phyloP scores from a whole-genome alignment of 257 asterid species.

The Solanum stenotomum region DNA sequence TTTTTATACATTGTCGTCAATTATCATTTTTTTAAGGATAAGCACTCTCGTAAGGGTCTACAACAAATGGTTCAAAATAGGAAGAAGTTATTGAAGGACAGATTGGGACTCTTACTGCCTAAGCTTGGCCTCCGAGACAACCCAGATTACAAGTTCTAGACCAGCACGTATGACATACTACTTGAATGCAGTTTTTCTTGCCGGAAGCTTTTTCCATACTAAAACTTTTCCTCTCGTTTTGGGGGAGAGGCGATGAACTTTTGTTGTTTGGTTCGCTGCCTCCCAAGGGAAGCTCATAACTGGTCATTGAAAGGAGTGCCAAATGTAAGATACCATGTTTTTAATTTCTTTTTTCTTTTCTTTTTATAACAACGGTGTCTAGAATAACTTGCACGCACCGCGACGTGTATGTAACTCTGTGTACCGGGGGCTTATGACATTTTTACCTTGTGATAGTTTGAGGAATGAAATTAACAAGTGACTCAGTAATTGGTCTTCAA shows the following conservation, averaged over 20 bases:
- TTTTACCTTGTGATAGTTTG: neutral
- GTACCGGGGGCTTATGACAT: neutral
- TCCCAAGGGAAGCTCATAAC: neutral
- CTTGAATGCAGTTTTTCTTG: neutral
- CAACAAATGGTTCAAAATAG: conserved; percentile 66
- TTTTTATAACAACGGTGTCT: neutral
- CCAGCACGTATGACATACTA: neutral
- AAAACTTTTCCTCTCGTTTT: neutral
- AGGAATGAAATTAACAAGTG: neutral
- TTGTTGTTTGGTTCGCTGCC: neutral
- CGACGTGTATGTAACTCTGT: neutral
- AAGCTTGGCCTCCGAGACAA: conserved; percentile 80
- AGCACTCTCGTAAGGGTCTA: conserved; percentile 81
- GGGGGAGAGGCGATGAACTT: neutral
- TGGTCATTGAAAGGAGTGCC: neutral
- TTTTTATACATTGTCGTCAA: neutral
- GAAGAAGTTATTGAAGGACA: conserved; percentile 65
- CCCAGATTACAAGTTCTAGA: conserved; percentile 44
- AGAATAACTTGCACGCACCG: neutral
- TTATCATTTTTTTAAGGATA: conserved; percentile 35
- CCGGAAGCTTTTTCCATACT: neutral
- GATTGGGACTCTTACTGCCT: conserved; percentile 75
- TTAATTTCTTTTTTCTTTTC: neutral
- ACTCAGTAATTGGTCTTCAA: neutral
- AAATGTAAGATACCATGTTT: neutral